A percentile compares a stretch with the other conserved stretches of the same genome.
Evolutionary conservation across 176 grass and related monocot species (phyloP).

Genomic region (Poa pratensis): DNA sequence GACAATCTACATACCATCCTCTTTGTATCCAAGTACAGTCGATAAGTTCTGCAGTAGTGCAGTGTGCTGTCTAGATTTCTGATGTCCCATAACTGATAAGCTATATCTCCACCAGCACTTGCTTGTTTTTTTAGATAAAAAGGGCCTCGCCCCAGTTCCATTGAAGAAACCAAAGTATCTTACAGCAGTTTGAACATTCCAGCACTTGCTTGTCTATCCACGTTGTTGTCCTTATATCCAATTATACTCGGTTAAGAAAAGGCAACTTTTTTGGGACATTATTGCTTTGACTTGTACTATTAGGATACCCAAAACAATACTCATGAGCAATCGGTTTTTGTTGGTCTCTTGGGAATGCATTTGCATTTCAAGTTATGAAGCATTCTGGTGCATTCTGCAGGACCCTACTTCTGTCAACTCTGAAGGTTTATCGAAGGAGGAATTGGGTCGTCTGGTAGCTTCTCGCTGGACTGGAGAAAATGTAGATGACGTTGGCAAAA

Average conservation of each 20-base stretch:
- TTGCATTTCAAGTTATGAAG: conserved; percentile 2
- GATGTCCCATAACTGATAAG: conserved; percentile 16
- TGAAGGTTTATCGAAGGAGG: conserved; percentile 86
- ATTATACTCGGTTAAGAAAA: neutral
- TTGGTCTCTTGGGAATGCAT: conserved; percentile 19
- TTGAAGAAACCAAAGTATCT: no score
- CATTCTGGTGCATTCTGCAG: conserved; percentile 53
- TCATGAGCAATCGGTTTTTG: neutral
- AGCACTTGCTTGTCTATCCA: conserved; percentile 10
- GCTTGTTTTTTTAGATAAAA: no score
- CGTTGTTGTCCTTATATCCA: neutral
- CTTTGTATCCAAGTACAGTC: neutral
- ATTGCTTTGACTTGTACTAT: conserved; percentile 31
- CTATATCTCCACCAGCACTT: conserved; percentile 11
- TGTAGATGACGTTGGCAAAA: conserved; percentile 52
- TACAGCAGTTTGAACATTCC: no score
- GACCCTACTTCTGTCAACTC: conserved; percentile 52
- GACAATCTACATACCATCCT: neutral
- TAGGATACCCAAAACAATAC: conserved; percentile 11
- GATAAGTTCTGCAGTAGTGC: neutral
- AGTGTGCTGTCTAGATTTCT: conserved; percentile 33
- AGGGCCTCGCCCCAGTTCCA: no score
- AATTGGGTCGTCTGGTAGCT: conserved; percentile 87
- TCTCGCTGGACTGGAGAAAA: conserved; percentile 93
- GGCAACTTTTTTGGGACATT: neutral